Evolutionary conservation across 495 filamentous ascomycete genomes (phyloP).

Genomic region (Tricharina praecox): DNA sequence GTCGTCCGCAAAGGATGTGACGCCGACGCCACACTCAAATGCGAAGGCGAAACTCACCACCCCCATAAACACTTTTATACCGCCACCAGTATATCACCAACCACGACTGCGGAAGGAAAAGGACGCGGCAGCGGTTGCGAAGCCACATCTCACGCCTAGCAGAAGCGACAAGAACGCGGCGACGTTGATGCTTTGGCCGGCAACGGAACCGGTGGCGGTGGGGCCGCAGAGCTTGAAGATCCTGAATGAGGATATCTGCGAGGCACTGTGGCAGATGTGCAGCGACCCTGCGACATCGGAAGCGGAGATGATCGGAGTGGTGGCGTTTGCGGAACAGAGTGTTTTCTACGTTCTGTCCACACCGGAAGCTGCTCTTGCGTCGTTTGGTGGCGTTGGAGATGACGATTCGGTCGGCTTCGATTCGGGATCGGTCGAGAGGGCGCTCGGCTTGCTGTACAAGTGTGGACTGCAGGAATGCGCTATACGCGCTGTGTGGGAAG

Average conservation of each 20-base stretch:
- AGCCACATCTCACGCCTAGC: constrained; percentile 19
- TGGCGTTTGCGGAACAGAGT: constrained; percentile 50
- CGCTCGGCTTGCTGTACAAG: constrained; percentile 21
- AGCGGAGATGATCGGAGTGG: constrained; percentile 32
- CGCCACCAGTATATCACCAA: constrained; percentile 6
- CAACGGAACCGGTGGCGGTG: constrained; percentile 10
- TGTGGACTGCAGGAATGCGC: constrained; percentile 34
- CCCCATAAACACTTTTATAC: constrained; percentile 8
- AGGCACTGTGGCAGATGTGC: constrained; percentile 12
- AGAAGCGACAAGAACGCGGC: constrained; percentile 11
- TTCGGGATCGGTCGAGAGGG: constrained; percentile 31
- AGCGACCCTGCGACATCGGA: neutral
- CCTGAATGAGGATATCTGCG: constrained; percentile 19
- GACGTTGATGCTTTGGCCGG: neutral
- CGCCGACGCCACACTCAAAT: constrained; percentile 18
- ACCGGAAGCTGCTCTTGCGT: constrained; percentile 43
- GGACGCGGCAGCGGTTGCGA: neutral
- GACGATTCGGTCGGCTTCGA: constrained; percentile 32
- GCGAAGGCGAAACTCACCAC: constrained; percentile 17
- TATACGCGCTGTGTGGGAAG: constrained; percentile 62
- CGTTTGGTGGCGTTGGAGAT: constrained; percentile 45
- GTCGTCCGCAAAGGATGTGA: constrained; percentile 12
- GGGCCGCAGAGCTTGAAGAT: constrained; percentile 30
- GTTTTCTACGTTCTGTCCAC: constrained; percentile 57
- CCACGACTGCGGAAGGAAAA: neutral